These are phyloP conservation scores for Pseudogymnoascus sp. DNA, from an alignment of 2,329 filamentous ascomycete genomes.

Conservation along the genomic window DNA sequence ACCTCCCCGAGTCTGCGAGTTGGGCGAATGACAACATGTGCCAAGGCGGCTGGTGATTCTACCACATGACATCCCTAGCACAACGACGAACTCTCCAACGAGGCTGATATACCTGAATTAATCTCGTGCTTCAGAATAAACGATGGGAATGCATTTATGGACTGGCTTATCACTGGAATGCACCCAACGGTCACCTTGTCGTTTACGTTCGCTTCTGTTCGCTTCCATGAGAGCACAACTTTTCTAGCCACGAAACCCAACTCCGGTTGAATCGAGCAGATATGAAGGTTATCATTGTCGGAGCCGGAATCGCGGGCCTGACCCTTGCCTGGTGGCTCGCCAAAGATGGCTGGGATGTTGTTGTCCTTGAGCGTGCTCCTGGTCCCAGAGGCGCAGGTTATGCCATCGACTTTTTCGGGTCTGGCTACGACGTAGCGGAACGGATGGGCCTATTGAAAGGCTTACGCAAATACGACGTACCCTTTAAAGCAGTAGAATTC, in stretches of 20 bases:
- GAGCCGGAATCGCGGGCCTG: neutral
- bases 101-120: neutral
- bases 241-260: neutral
- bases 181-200: neutral
- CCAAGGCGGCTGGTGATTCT: neutral
- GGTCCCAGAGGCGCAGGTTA: neutral
- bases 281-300: neutral
- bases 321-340: neutral
- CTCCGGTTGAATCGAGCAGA: neutral
- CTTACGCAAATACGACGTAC: neutral
- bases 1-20: neutral
- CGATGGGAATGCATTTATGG: neutral
- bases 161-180: neutral
- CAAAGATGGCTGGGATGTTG: neutral
- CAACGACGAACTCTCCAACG: neutral
- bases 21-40: neutral
- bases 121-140: neutral
- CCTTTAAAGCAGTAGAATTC: neutral
- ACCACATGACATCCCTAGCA: neutral
- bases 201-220: neutral
- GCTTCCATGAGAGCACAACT: neutral
- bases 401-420: neutral
- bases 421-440: neutral
- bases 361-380: neutral
- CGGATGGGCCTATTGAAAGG: neutral